A percentile compares a stretch with the other conserved stretches of the same genome.
These are phyloP conservation scores for Tricholoma bakamatsutake DNA, from an alignment of 768 basidiomycete species.

Conservation along the genomic window DNA sequence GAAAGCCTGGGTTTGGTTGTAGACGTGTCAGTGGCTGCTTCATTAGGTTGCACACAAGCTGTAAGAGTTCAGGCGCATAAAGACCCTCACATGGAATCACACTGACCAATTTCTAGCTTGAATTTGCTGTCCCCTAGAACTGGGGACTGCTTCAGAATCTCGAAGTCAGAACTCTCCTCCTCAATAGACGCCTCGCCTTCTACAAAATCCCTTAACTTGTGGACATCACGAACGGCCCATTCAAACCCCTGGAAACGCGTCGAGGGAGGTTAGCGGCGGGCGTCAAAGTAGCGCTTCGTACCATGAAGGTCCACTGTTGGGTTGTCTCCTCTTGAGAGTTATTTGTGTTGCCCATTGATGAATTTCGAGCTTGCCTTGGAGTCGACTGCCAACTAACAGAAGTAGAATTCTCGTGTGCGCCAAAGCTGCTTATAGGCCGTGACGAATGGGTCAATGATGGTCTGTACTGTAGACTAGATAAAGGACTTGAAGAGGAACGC, in stretches of 20 bases:
- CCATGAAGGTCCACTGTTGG: conserved; percentile 62
- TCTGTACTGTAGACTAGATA: conserved; percentile 12
- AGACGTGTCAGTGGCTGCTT: conserved; percentile 16
- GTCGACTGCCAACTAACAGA: conserved; percentile 22
- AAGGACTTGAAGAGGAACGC: conserved; percentile 17
- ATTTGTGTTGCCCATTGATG: conserved; percentile 19
- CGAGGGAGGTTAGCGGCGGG: not conserved
- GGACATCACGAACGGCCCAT: conserved; percentile 58
- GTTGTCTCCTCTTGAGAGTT: conserved; percentile 39
- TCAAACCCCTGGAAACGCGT: conserved; percentile 53
- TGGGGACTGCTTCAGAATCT: conserved; percentile 59
- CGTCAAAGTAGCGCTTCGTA: conserved; percentile 19
- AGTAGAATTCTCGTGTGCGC: conserved; percentile 23
- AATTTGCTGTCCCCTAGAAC: conserved; percentile 64
- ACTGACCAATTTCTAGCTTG: conserved; percentile 65
- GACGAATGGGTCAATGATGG: conserved; percentile 7
- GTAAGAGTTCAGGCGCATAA: conserved; percentile 1
- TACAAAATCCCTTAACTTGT: conserved; percentile 51
- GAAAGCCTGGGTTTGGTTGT: conserved; percentile 40
- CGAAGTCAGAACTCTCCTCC: conserved; percentile 43
- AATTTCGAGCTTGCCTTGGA: conserved; percentile 18
- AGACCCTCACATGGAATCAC: not conserved
- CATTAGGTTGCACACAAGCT: conserved; percentile 20
- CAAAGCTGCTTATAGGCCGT: conserved; percentile 8
- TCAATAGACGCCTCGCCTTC: conserved; percentile 33